Evolutionary conservation across 371 early-diverging fungal genomes (phyloP).

Genomic region (Mucor lusitanicus): DNA sequence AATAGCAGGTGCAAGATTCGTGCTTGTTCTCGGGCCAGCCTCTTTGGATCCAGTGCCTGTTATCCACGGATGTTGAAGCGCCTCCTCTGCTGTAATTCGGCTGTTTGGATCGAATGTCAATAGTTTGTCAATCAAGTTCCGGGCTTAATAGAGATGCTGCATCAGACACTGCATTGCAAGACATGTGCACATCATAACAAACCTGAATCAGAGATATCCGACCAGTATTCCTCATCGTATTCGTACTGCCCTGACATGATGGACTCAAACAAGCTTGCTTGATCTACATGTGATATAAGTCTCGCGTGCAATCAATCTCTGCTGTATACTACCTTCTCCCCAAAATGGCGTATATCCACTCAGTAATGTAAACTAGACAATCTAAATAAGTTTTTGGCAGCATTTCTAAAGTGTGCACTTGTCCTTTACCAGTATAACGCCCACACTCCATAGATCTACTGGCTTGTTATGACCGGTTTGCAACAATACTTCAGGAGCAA

Average conservation of each 20-base stretch:
- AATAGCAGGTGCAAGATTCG: conserved; percentile 32
- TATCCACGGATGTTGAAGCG: conserved; percentile 80
- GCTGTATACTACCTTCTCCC: conserved; percentile 49
- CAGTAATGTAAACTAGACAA: conserved; percentile 69
- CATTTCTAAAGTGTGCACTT: no score
- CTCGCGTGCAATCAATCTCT: not conserved
- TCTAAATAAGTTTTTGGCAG: not conserved
- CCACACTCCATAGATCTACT: conserved; percentile 91
- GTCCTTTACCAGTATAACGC: conserved; percentile 73
- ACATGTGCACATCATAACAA: conserved; percentile 11
- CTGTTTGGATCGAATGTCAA: conserved; percentile 72
- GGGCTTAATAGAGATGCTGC: conserved; percentile 54
- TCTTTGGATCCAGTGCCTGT: conserved; percentile 28
- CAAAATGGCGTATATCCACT: conserved; percentile 94
- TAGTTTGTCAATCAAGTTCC: conserved; percentile 74
- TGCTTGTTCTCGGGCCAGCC: conserved; percentile 21
- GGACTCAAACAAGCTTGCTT: conserved; percentile 58
- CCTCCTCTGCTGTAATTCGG: conserved; percentile 75
- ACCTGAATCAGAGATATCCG: conserved; percentile 71
- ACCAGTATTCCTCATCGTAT: conserved; percentile 82
- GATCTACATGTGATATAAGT: conserved; percentile 32
- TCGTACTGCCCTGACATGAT: conserved; percentile 72
- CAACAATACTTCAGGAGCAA: conserved; percentile 83
- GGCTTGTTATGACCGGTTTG: conserved; percentile 69
- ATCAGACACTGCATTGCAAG: not conserved